Conservation (phyloP, 768 basidiomycete species). For the Leccinum rimulosum region DNA sequence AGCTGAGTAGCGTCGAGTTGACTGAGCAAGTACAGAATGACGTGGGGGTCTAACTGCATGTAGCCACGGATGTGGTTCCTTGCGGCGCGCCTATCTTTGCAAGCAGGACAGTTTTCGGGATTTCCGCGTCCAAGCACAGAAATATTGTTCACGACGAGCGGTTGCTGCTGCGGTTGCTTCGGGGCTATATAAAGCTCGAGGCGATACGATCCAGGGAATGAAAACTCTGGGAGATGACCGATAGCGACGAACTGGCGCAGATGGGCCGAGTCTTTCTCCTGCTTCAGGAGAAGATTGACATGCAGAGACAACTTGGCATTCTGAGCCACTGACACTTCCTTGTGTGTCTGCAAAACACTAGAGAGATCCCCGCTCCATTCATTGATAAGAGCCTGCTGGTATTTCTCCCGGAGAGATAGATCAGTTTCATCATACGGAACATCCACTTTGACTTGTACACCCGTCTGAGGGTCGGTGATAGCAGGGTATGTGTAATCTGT, state of each 20-base stretch:
- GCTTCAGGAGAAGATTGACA: slow-evolving; percentile 2
- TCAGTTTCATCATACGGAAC: slow-evolving; percentile 8
- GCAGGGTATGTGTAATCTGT: slow-evolving; percentile 23
- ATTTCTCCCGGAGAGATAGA: slow-evolving; percentile 4
- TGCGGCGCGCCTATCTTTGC: slow-evolving; percentile 9
- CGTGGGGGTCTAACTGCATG: slow-evolving; percentile 14
- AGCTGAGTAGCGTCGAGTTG: not conserved
- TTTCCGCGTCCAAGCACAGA: slow-evolving; percentile 11
- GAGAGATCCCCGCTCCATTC: slow-evolving; percentile 3
- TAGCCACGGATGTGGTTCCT: slow-evolving; percentile 15
- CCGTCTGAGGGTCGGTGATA: slow-evolving; percentile 10
- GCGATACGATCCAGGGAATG: slow-evolving; percentile 19
- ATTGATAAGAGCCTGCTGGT: slow-evolving; percentile 1
- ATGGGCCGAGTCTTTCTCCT: not conserved
- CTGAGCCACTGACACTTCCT: not conserved
- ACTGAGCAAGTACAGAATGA: slow-evolving; percentile 11
- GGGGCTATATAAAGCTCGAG: slow-evolving; percentile 16
- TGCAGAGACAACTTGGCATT: not conserved
- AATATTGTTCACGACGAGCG: slow-evolving; percentile 12
- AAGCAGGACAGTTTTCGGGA: slow-evolving; percentile 10
- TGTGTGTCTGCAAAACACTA: not conserved
- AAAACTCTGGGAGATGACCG: slow-evolving; percentile 16
- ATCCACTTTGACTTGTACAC: slow-evolving; percentile 12
- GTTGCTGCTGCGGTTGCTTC: not conserved
- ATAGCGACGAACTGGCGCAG: slow-evolving; percentile 9